phyloP scores from a whole-genome alignment of 306 rosid genomes.

The Nissolia schottii region DNA sequence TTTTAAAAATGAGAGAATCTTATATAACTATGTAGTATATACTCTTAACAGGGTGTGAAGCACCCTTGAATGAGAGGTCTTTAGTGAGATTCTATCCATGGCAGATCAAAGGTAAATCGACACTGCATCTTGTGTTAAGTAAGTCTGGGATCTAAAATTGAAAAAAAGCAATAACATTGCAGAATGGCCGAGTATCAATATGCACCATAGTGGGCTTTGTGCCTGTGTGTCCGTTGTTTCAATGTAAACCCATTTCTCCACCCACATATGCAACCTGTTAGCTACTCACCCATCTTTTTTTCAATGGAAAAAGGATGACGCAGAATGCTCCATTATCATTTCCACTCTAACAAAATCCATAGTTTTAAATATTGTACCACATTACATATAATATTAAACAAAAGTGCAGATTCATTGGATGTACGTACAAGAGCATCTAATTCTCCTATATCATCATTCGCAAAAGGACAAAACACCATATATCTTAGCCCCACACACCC shows the following conservation, averaged over 20 bases:
- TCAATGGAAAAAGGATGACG: background rate
- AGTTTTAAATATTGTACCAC: background rate
- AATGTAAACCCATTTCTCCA: background rate
- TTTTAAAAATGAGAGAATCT: too few relatives aligned
- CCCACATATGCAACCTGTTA: background rate
- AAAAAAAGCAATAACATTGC: too few relatives aligned
- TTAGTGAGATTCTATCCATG: too few relatives aligned
- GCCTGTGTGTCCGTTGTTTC: background rate
- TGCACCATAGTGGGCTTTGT: background rate
- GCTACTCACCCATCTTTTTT: background rate
- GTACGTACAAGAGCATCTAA: background rate
- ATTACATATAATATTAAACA: background rate
- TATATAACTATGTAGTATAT: too few relatives aligned
- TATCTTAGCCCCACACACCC: background rate
- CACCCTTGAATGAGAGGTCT: too few relatives aligned
- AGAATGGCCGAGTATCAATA: too few relatives aligned
- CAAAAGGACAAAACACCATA: constrained; percentile 27
- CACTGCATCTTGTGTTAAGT: too few relatives aligned
- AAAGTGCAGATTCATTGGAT: background rate
- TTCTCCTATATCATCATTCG: constrained; percentile 46
- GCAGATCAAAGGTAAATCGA: too few relatives aligned
- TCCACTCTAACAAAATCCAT: background rate
- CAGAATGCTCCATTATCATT: background rate
- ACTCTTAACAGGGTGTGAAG: too few relatives aligned
- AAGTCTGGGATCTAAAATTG: too few relatives aligned